Evolutionary conservation across 2,329 filamentous ascomycete genomes (phyloP), one percentile per base, ranked within the genome.

Genomic region (Emergomyces africanus): DNA sequence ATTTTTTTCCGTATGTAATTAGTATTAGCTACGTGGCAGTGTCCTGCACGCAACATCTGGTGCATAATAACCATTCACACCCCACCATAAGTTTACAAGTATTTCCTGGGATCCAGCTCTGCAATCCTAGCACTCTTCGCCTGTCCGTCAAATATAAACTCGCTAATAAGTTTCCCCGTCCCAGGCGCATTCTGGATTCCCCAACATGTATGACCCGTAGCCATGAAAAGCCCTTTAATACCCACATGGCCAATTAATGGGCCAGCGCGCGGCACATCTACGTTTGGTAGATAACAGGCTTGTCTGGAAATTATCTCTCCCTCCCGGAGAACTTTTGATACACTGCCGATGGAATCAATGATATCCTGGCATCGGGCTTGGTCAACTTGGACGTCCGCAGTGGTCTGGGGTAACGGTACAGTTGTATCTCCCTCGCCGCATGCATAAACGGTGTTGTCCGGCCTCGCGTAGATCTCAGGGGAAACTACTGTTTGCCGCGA

Each of bases 191-290:
- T 97, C 75, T 97, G 92, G 25, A 99, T 96, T 0, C 94, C 94
- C 94, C 94, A 99, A 75, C 92, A 97, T 1, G 90, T 96, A 77
- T 99, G 94, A 0, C 94, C 94, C 0, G 89, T 82, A 0, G 94
- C 94, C 61, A 97, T 78, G 71, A 87, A 86, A 49, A 97, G 68
- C 0, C 91, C 90, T 6, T 83, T 81, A 0, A 86, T 83, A 1
- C 81, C 81, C 8, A 90, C 91, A 57, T 80, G 77, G 0, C 94
- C 94, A 28, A 97, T 81, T 55, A 97, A 72, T 5, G 94, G 92
- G 0, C 83, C 84, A n/a, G 85, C 83, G 57, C 71, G 72, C 12
- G 67, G 73, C 25, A 72, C 75, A 2, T 70, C 74, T 61, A 91
- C 87, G 64, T 86, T 88, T 0, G 94, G 94, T 55, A 99, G 77